Base-by-base conservation (phyloP, 2,329 filamentous ascomycete genomes). In the Aspergillus arachidicola region DNA sequence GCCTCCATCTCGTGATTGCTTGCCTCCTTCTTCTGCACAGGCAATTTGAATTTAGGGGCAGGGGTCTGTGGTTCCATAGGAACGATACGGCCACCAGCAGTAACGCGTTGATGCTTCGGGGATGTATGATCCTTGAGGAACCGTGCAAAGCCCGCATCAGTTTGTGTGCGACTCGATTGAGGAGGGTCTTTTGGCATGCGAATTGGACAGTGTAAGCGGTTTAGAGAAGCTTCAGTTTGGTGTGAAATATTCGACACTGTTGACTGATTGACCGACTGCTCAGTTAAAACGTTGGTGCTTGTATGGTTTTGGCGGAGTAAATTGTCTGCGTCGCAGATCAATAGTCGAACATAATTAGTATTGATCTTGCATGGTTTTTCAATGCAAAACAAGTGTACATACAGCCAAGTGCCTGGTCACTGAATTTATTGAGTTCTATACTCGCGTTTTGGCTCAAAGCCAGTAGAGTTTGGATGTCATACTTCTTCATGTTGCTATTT, bases 51-150 rank as follows among this genome's bases (percentile, higher is more conserved):
- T 62, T 78, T 72, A 6, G 80, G 78, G 59, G 74, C 75, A 28
- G 76, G 71, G 12, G 62, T 36, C 23, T 69, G 67, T 36, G 75
- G 72, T 41, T 75, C 73, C 77, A 82, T 81, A n/a, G 81, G 80
- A 41, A 84, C 80, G 32, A 84, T 82, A 46, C 76, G 77, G 10
- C 82, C 82, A 26, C 81, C 81, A 61, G 82, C 80, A 45, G 81
- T 83, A 56, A 84, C 82, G 58, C 81, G 79, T 58, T 83, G 79
- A 62, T 82, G 79, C 38, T 76, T 81, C n/a, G 81, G 81, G 41
- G 82, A 83, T 9, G 80, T 75, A 63, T 83, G 81, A 58, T 81
- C 75, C 68, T 79, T 79, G 10, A 84, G 72, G 61, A 83, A 84
- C 43, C 74, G 74, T 36, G 74, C 77, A 69, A 84, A 84, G 0